These are phyloP conservation scores for Pestalotiopsis sp. DNA, from an alignment of 2,329 filamentous ascomycete species.

Conservation along the genomic window DNA sequence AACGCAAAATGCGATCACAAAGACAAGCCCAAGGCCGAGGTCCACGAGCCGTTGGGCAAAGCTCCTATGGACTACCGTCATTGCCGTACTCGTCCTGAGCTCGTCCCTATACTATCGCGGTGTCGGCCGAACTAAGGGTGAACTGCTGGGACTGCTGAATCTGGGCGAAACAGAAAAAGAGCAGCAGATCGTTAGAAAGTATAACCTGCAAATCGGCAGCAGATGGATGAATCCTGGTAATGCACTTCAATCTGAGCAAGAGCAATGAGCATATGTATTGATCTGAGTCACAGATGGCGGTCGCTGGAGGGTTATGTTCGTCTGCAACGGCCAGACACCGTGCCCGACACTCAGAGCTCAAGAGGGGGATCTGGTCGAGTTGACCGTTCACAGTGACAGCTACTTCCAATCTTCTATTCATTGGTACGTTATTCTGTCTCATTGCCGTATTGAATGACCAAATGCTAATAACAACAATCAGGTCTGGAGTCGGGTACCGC, in stretches of 20 bases:
- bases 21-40: not conserved
- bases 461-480: not conserved
- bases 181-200: not conserved
- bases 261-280: not conserved
- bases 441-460: not conserved
- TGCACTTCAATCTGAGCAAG: not conserved
- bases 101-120: not conserved
- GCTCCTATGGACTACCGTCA: not conserved
- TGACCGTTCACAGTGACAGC: slow-evolving; percentile 18
- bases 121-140: not conserved
- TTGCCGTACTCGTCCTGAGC: not conserved
- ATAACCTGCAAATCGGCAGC: slow-evolving; percentile 9
- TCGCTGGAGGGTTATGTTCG: slow-evolving; percentile 18
- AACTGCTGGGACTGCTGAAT: not conserved
- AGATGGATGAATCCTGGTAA: slow-evolving; percentile 15
- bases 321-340: slow-evolving; percentile 19
- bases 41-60: not conserved
- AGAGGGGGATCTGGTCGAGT: slow-evolving; percentile 20
- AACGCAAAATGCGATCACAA: not conserved
- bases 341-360: slow-evolving; percentile 18
- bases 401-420: slow-evolving; percentile 21
- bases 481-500: not conserved
- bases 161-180: not conserved
- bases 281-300: slow-evolving; percentile 15
- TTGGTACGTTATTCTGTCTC: slow-evolving; percentile 12